Evolutionary conservation across 768 basidiomycete genomes (phyloP).

Genomic region (Hygrocybe coccinea): DNA sequence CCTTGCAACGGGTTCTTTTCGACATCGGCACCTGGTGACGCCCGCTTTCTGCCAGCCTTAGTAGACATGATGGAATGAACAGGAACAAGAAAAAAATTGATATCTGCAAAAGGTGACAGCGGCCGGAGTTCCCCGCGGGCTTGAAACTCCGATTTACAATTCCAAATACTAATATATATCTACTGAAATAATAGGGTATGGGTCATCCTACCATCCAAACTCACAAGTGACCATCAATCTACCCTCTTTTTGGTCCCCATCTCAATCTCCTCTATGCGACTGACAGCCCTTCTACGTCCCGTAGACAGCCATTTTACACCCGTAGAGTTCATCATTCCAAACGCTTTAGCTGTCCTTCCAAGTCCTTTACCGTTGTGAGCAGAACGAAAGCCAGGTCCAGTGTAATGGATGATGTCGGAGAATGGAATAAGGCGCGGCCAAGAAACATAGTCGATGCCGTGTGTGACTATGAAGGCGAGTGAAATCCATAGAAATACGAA

Average conservation of each 20-base stretch:
- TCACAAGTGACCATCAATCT: conserved; percentile 42
- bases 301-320: conserved; percentile 30
- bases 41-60: conserved; percentile 64
- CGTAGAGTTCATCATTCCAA: conserved; percentile 6
- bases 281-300: conserved; percentile 37
- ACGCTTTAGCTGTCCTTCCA: conserved; percentile 19
- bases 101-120: neutral
- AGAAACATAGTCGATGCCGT: conserved; percentile 91
- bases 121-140: neutral
- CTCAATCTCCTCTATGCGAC: conserved; percentile 68
- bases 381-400: conserved; percentile 83
- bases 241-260: conserved; percentile 77
- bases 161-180: too few species aligned
- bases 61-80: conserved; percentile 17
- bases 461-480: conserved; percentile 66
- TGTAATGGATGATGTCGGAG: conserved; percentile 81
- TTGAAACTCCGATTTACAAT: conserved; percentile 5
- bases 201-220: too few species aligned
- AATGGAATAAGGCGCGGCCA: conserved; percentile 88
- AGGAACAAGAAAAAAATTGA: conserved; percentile 11
- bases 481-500: conserved; percentile 57
- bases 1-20: conserved; percentile 64
- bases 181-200: too few species aligned
- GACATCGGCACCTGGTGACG: conserved; percentile 72
- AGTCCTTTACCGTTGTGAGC: conserved; percentile 73